Evolutionary conservation across 176 grass and related monocot genomes (phyloP).

Genomic region (Calamus simplicifolius): DNA sequence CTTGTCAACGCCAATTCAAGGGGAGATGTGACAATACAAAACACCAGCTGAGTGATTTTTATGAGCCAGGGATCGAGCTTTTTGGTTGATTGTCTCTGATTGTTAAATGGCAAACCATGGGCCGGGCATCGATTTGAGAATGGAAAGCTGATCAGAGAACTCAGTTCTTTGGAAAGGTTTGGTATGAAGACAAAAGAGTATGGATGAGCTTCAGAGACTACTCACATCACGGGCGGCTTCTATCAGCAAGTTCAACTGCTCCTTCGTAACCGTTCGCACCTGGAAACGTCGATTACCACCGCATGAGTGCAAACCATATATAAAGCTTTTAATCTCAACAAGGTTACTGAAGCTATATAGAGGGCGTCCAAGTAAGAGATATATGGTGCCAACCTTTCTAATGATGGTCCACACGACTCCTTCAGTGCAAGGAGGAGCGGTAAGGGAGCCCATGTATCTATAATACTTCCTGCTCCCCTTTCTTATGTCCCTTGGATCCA

Average conservation of each 20-base stretch:
- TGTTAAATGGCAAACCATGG: too few species aligned
- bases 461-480: too few species aligned
- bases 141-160: too few species aligned
- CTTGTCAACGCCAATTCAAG: too few species aligned
- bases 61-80: too few species aligned
- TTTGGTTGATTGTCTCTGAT: too few species aligned
- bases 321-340: background rate
- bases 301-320: background rate
- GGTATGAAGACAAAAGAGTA: background rate
- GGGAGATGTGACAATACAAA: too few species aligned
- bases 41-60: too few species aligned
- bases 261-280: slow-evolving; percentile 41
- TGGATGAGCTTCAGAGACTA: background rate
- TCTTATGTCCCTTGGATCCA: too few species aligned
- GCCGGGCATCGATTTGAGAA: too few species aligned
- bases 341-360: background rate
- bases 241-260: slow-evolving; percentile 55
- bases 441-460: too few species aligned
- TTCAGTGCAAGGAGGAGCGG: too few species aligned
- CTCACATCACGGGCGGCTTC: slow-evolving; percentile 63
- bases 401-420: slow-evolving; percentile 69
- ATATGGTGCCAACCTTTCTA: slow-evolving; percentile 33
- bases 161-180: background rate
- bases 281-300: slow-evolving; percentile 6
- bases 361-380: background rate